These are phyloP conservation scores for Daldinia loculata DNA, from an alignment of 495 filamentous ascomycete species.

Conservation along the genomic window DNA sequence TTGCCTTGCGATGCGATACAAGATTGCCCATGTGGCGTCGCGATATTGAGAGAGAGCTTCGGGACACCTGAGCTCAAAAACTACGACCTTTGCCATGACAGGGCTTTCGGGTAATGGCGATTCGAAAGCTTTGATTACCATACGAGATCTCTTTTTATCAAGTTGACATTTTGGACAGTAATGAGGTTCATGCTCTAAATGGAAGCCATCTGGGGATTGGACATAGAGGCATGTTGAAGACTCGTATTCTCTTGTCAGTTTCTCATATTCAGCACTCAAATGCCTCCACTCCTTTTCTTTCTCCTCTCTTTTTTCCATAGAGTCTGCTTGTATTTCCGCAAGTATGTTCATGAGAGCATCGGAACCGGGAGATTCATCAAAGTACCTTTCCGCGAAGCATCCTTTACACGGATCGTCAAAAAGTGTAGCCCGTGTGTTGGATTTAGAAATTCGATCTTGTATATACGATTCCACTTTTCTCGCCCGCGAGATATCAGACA, in stretches of 20 bases:
- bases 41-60: slow-evolving; percentile 52
- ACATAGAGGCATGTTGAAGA: slow-evolving; percentile 42
- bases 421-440: slow-evolving; percentile 47
- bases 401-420: slow-evolving; percentile 54
- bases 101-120: slow-evolving; percentile 51
- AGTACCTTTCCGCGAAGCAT: slow-evolving; percentile 60
- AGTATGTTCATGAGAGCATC: slow-evolving; percentile 42
- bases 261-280: slow-evolving; percentile 50
- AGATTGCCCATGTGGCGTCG: slow-evolving; percentile 54
- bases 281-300: slow-evolving; percentile 56
- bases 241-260: slow-evolving; percentile 49
- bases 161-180: slow-evolving; percentile 49
- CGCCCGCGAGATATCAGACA: slow-evolving; percentile 55
- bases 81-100: slow-evolving; percentile 44
- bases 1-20: slow-evolving; percentile 35
- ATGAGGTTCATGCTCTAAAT: slow-evolving; percentile 27
- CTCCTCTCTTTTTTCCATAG: slow-evolving; percentile 22
- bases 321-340: slow-evolving; percentile 46
- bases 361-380: slow-evolving; percentile 45
- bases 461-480: slow-evolving; percentile 58
- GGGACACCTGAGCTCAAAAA: slow-evolving; percentile 58
- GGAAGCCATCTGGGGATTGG: slow-evolving; percentile 6
- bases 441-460: slow-evolving; percentile 34
- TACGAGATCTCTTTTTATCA: slow-evolving; percentile 34
- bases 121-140: slow-evolving; percentile 55